Evolutionary conservation across 345 rosid genomes (phyloP).

Genomic region (Aurinia saxatilis): DNA sequence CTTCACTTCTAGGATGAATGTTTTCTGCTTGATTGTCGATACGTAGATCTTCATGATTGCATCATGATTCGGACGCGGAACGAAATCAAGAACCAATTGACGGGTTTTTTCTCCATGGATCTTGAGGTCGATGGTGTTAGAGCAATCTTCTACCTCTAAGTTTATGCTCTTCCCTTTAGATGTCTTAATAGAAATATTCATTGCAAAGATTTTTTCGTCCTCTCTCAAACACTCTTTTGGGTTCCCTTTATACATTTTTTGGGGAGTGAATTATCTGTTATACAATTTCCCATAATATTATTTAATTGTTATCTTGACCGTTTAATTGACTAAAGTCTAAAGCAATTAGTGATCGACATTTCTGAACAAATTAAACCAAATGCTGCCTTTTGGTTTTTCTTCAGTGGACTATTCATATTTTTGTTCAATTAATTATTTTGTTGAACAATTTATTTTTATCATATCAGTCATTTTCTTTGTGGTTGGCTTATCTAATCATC

Average conservation of each 20-base stretch:
- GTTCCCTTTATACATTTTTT: not conserved
- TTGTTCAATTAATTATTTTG: too few relatives aligned
- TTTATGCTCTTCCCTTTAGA: not conserved
- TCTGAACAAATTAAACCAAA: not conserved
- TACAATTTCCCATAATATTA: not conserved
- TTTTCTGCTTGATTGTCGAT: not conserved
- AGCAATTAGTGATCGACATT: not conserved
- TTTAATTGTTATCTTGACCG: not conserved
- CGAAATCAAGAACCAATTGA: not conserved
- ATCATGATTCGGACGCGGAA: not conserved
- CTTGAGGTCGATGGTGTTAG: constrained; percentile 2
- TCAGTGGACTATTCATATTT: too few relatives aligned
- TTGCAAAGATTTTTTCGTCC: not conserved
- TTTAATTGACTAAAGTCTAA: not conserved
- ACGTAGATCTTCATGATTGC: constrained; percentile 1
- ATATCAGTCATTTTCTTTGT: too few relatives aligned
- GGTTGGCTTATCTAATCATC: too few relatives aligned
- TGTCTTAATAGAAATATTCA: not conserved
- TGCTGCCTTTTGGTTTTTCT: too few relatives aligned
- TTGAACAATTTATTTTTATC: too few relatives aligned
- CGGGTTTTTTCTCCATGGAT: not conserved
- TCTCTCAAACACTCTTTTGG: not conserved
- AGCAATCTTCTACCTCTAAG: constrained; percentile 3
- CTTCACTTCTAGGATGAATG: constrained; percentile 3
- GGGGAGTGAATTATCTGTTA: not conserved